These are phyloP conservation scores for Pugionium dolabratum DNA, from an alignment of 345 rosid species.

Conservation along the genomic window DNA sequence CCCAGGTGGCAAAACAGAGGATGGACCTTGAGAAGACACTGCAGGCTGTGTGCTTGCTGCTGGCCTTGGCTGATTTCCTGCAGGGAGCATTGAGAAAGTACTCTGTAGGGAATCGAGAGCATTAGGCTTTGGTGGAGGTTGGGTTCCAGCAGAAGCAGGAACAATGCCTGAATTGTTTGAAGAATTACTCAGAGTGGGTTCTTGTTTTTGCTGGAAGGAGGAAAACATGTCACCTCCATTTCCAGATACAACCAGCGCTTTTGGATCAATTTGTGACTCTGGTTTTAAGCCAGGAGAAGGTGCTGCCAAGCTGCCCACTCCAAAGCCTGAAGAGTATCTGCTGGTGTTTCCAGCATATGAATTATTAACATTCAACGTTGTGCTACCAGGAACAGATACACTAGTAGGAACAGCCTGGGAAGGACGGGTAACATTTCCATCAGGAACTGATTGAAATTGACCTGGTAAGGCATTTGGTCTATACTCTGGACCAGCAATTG, in stretches of 20 bases:
- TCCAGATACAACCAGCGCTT: slow-evolving; percentile 58
- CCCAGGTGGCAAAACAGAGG: slow-evolving; percentile 53
- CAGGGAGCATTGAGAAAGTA: slow-evolving; percentile 61
- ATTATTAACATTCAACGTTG: slow-evolving; percentile 50
- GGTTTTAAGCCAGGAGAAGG: slow-evolving; percentile 45
- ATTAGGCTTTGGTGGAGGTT: slow-evolving; percentile 58
- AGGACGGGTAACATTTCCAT: slow-evolving; percentile 44
- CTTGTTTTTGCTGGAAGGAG: slow-evolving; percentile 51
- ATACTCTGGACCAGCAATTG: slow-evolving; percentile 52
- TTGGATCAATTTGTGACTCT: slow-evolving; percentile 53
- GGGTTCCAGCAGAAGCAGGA: slow-evolving; percentile 53
- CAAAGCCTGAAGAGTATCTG: slow-evolving; percentile 50
- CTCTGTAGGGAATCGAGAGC: slow-evolving; percentile 72
- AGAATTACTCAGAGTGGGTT: slow-evolving; percentile 50
- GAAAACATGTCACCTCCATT: slow-evolving; percentile 70
- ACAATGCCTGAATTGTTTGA: slow-evolving; percentile 50
- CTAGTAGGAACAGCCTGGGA: slow-evolving; percentile 47
- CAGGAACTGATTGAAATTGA: slow-evolving; percentile 48
- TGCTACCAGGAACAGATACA: slow-evolving; percentile 43
- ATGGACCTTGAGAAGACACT: slow-evolving; percentile 56
- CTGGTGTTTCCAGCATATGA: slow-evolving; percentile 59
- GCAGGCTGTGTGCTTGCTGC: slow-evolving; percentile 51
- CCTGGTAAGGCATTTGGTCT: slow-evolving; percentile 51
- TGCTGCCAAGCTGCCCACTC: slow-evolving; percentile 46
- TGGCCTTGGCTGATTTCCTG: slow-evolving; percentile 59